A percentile compares a stretch with the other conserved stretches of the same genome.
Conservation (phyloP, 306 rosid species). For the Lathyrus oleraceus region DNA sequence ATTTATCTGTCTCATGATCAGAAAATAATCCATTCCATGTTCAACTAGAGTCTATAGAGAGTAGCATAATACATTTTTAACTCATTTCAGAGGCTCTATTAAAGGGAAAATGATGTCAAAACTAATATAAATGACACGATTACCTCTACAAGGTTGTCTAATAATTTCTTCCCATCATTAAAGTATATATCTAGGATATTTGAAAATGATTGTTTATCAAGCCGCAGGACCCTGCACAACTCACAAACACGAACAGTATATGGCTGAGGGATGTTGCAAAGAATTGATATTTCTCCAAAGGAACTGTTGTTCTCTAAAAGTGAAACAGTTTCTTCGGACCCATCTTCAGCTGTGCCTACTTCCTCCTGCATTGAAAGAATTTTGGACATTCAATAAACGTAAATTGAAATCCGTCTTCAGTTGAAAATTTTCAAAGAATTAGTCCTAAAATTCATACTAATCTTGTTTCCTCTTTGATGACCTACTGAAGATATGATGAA, state of each 20-base stretch:
- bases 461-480: slow-evolving; percentile 10
- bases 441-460: slow-evolving; percentile 10
- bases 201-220: slow-evolving; percentile 88
- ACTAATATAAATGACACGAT: slow-evolving; percentile 10
- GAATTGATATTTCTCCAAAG: slow-evolving; percentile 87
- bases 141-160: slow-evolving; percentile 95
- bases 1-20: slow-evolving; percentile 8
- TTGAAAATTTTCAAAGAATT: neutral
- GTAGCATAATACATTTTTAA: slow-evolving; percentile 7
- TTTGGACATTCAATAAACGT: slow-evolving; percentile 17
- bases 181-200: slow-evolving; percentile 86
- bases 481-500: slow-evolving; percentile 19
- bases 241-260: slow-evolving; percentile 88
- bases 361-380: slow-evolving; percentile 65
- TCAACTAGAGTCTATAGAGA: slow-evolving; percentile 27
- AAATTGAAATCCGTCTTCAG: neutral
- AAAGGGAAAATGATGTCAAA: neutral
- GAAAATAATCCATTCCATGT: slow-evolving; percentile 7
- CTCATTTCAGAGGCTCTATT: slow-evolving; percentile 10
- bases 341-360: slow-evolving; percentile 70
- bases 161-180: slow-evolving; percentile 81
- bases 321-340: slow-evolving; percentile 69
- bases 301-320: slow-evolving; percentile 59
- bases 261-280: slow-evolving; percentile 95
- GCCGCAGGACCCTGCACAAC: slow-evolving; percentile 81